A percentile compares a stretch with the other conserved stretches of the same genome.
Evolutionary conservation across 202 grass and related monocot genomes (phyloP).

Genomic region (Digitaria exilis): DNA sequence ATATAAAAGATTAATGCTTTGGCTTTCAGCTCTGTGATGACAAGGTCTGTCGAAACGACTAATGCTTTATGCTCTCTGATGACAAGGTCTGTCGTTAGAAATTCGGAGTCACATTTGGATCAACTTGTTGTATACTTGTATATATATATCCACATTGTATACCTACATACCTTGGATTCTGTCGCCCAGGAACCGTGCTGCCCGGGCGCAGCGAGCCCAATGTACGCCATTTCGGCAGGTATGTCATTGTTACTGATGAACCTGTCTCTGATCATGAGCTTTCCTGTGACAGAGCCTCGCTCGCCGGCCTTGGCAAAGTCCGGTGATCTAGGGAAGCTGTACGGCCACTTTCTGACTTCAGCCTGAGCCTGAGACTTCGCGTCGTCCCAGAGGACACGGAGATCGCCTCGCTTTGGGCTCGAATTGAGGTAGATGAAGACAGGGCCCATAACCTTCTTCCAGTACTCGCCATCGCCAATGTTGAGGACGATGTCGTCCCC

Average conservation of each 20-base stretch:
- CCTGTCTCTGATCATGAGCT: conserved; percentile 48
- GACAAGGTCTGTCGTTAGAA: background rate
- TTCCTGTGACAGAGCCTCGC: conserved; percentile 55
- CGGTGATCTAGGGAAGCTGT: conserved; percentile 54
- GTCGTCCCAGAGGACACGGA: conserved; percentile 54
- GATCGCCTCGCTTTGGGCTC: background rate
- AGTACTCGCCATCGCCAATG: conserved; percentile 56
- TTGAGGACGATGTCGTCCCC: conserved; percentile 45
- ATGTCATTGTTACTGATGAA: conserved; percentile 15
- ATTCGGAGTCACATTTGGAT: background rate
- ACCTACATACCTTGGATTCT: conserved; percentile 38
- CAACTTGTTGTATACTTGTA: no score
- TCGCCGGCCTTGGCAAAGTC: conserved; percentile 54
- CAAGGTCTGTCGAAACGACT: background rate
- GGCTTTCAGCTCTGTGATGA: background rate
- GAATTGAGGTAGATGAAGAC: conserved; percentile 83
- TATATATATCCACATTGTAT: background rate
- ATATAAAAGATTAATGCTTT: background rate
- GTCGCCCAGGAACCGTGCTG: conserved; percentile 59
- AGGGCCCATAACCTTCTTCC: conserved; percentile 80
- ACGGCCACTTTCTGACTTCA: conserved; percentile 64
- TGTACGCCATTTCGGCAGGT: conserved; percentile 16
- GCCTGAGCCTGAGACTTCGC: conserved; percentile 56
- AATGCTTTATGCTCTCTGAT: background rate
- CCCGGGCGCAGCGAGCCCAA: conserved; percentile 74